Evolutionary conservation across 2,329 filamentous ascomycete genomes (phyloP).

Genomic region (Fusarium decemcellulare): DNA sequence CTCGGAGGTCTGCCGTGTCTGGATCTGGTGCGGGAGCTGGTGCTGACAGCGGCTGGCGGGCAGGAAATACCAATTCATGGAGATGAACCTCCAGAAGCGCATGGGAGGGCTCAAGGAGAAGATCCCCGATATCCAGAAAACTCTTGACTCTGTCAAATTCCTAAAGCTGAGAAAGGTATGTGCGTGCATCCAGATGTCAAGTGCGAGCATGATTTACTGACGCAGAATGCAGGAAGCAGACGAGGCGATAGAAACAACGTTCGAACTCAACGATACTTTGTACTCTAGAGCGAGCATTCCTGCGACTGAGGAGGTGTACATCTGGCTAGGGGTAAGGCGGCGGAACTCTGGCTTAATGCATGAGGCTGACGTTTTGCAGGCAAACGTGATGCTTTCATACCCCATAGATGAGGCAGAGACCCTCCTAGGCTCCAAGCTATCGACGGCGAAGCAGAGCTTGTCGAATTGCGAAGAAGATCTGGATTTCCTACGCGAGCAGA

Average conservation of each 20-base stretch:
- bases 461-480: constrained; percentile 95
- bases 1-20: constrained; percentile 25
- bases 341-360: neutral
- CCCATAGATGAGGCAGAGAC: constrained; percentile 88
- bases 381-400: constrained; percentile 98
- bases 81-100: constrained; percentile 89
- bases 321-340: constrained; percentile 88
- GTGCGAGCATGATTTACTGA: constrained; percentile 33
- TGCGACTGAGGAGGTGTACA: constrained; percentile 90
- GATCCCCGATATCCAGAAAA: constrained; percentile 97
- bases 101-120: constrained; percentile 89
- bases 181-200: neutral
- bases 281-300: constrained; percentile 90
- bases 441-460: constrained; percentile 83
- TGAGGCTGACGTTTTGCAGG: constrained; percentile 63
- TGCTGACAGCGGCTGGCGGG: constrained; percentile 46
- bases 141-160: constrained; percentile 91
- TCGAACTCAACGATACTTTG: constrained; percentile 96
- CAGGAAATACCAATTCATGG: constrained; percentile 99
- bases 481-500: constrained; percentile 95
- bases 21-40: constrained; percentile 14
- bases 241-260: constrained; percentile 89
- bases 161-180: constrained; percentile 80
- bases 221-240: constrained; percentile 59
- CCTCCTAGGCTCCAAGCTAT: constrained; percentile 82